phyloP scores from a whole-genome alignment of 1,284 basidiomycete species.

The Microbotryum intermedium region DNA sequence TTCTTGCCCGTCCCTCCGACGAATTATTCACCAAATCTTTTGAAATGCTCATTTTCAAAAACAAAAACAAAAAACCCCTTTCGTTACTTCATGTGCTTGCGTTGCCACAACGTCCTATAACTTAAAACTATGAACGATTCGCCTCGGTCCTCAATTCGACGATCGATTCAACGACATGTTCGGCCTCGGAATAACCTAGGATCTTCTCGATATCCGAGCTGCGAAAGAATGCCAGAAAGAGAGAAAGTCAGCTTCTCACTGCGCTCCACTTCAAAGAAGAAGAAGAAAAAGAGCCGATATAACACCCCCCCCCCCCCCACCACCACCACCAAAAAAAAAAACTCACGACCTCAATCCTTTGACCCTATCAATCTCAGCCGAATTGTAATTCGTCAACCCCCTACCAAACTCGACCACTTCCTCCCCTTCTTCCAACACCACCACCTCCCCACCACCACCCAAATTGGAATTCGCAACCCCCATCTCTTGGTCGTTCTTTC shows the following conservation, averaged over 20 bases:
- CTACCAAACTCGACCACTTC: conserved; percentile 85
- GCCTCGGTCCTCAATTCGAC: conserved; percentile 39
- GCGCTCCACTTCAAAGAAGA: conserved; percentile 11
- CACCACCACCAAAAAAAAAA: conserved; percentile 3
- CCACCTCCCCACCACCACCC: not conserved
- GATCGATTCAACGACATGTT: conserved; percentile 92
- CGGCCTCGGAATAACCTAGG: conserved; percentile 87
- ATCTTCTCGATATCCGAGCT: conserved; percentile 73
- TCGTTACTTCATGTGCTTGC: too few species aligned
- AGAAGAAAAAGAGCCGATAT: conserved; percentile 6
- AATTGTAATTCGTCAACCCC: conserved; percentile 92
- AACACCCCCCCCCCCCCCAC: not conserved
- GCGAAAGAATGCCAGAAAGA: conserved; percentile 3
- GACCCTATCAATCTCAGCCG: conserved; percentile 76
- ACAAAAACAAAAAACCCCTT: too few species aligned
- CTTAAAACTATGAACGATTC: too few species aligned
- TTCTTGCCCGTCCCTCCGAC: too few species aligned
- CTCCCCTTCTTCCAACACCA: conserved; percentile 48
- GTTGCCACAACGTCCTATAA: too few species aligned
- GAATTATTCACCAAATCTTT: too few species aligned
- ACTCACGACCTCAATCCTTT: conserved; percentile 81
- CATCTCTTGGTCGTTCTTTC: not conserved
- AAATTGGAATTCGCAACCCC: not conserved
- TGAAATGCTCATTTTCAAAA: too few species aligned
- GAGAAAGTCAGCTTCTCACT: not conserved